Percentiles rank a stretch among this genome's conserved stretches.
These are phyloP conservation scores for Macrolepiota albuminosa DNA, from an alignment of 768 basidiomycete genomes.

Conservation along the genomic window DNA sequence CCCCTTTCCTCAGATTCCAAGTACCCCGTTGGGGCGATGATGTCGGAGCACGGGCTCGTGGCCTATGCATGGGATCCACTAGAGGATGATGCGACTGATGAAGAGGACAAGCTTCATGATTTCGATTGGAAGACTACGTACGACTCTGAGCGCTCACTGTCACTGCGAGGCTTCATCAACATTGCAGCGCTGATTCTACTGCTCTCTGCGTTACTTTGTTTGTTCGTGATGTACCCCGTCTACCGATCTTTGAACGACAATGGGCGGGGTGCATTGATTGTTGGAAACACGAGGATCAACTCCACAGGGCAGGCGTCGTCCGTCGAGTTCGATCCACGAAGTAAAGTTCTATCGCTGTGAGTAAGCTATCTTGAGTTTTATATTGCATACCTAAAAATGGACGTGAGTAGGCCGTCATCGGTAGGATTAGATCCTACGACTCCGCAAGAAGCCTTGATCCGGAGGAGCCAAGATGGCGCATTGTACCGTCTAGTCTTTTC, in stretches of 20 bases:
- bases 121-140: constrained; percentile 28
- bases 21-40: constrained; percentile 43
- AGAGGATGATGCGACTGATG: constrained; percentile 32
- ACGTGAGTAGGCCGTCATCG: neutral
- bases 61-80: constrained; percentile 64
- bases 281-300: constrained; percentile 59
- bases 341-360: constrained; percentile 27
- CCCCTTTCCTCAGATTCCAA: constrained; percentile 61
- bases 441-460: constrained; percentile 9
- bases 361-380: neutral
- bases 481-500: constrained; percentile 52
- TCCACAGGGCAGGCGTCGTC: constrained; percentile 57
- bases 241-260: constrained; percentile 34
- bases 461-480: constrained; percentile 44
- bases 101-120: constrained; percentile 61
- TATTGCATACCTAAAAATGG: neutral
- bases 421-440: constrained; percentile 13
- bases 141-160: constrained; percentile 16
- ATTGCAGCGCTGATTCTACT: constrained; percentile 59
- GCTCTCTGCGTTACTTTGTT: constrained; percentile 46
- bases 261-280: constrained; percentile 35
- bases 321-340: constrained; percentile 24
- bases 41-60: constrained; percentile 34
- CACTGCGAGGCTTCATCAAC: constrained; percentile 46
- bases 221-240: constrained; percentile 84